A percentile compares a stretch with the other conserved stretches of the same genome.
Conservation (phyloP, 176 grass and related monocot genomes). For the Pontederia crassipes region DNA sequence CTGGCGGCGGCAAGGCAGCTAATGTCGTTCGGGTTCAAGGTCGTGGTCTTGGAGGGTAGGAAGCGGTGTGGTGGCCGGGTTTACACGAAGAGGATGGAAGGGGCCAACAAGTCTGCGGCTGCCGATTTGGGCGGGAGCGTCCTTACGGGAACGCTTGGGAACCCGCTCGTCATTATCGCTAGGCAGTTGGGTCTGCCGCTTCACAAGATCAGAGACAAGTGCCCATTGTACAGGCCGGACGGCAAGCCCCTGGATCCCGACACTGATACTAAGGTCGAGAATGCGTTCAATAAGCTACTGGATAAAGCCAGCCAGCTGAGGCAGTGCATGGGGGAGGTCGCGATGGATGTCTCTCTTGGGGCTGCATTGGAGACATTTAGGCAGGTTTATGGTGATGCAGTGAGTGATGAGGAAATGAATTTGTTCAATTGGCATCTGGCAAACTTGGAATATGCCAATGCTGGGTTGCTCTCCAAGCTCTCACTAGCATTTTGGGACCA, state of each 20-base stretch:
- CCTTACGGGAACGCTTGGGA: slow-evolving; percentile 70
- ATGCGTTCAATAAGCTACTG: slow-evolving; percentile 73
- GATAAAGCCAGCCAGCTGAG: slow-evolving; percentile 70
- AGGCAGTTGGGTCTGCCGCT: slow-evolving; percentile 65
- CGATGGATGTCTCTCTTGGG: slow-evolving; percentile 78
- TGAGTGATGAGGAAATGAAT: slow-evolving; percentile 64
- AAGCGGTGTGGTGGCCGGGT: slow-evolving; percentile 81
- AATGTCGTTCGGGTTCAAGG: slow-evolving; percentile 70
- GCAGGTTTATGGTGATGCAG: slow-evolving; percentile 41
- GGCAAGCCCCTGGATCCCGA: slow-evolving; percentile 73
- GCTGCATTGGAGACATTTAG: slow-evolving; percentile 69
- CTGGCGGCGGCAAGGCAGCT: slow-evolving; percentile 77
- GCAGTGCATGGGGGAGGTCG: slow-evolving; percentile 67
- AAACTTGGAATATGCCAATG: slow-evolving; percentile 96
- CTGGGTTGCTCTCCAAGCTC: slow-evolving; percentile 63
- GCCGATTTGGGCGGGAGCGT: slow-evolving; percentile 88
- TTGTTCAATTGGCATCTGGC: slow-evolving; percentile 93
- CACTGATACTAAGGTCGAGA: slow-evolving; percentile 80
- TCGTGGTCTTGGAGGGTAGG: slow-evolving; percentile 70
- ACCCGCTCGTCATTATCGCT: slow-evolving; percentile 60
- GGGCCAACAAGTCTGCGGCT: slow-evolving; percentile 48
- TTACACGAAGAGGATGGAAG: slow-evolving; percentile 97
- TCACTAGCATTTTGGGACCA: slow-evolving; percentile 96
- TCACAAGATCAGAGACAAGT: slow-evolving; percentile 92
- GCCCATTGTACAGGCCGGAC: slow-evolving; percentile 59